Conservation (phyloP, 2,329 filamentous ascomycete species). For the Fusarium domesticum region DNA sequence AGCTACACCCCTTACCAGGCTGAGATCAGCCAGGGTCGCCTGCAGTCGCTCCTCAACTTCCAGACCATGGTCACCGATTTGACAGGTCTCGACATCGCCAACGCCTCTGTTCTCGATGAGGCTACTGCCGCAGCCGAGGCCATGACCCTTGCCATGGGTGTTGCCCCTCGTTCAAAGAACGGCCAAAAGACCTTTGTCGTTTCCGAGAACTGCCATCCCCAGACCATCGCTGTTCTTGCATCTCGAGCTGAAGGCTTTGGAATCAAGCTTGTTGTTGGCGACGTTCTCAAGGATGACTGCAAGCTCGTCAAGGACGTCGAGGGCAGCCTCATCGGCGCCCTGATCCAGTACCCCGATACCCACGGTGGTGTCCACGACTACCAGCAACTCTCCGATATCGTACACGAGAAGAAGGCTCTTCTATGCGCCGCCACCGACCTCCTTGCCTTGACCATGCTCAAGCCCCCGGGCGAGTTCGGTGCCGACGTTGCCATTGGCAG, state of each 20-base stretch:
- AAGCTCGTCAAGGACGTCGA: conserved; percentile 70
- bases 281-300: conserved; percentile 64
- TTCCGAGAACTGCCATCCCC: conserved; percentile 77
- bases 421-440: conserved; percentile 88
- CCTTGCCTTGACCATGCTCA: conserved; percentile 80
- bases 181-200: conserved; percentile 79
- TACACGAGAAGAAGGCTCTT: conserved; percentile 75
- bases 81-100: conserved; percentile 81
- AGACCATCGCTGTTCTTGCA: conserved; percentile 79
- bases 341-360: conserved; percentile 92
- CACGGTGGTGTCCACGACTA: conserved; percentile 80
- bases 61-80: conserved; percentile 89
- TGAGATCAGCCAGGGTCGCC: conserved; percentile 90
- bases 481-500: conserved; percentile 94
- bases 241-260: conserved; percentile 87
- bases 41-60: conserved; percentile 92
- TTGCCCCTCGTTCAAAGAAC: conserved; percentile 59
- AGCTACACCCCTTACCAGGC: conserved; percentile 97
- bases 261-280: conserved; percentile 71
- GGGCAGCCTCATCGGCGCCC: conserved; percentile 78
- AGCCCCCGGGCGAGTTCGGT: conserved; percentile 88
- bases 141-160: conserved; percentile 79
- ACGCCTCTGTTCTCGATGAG: conserved; percentile 88
- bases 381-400: conserved; percentile 66
- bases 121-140: conserved; percentile 91